These are phyloP conservation scores for Pichia manshurica DNA, from an alignment of 805 yeast genomes.

Conservation along the genomic window DNA sequence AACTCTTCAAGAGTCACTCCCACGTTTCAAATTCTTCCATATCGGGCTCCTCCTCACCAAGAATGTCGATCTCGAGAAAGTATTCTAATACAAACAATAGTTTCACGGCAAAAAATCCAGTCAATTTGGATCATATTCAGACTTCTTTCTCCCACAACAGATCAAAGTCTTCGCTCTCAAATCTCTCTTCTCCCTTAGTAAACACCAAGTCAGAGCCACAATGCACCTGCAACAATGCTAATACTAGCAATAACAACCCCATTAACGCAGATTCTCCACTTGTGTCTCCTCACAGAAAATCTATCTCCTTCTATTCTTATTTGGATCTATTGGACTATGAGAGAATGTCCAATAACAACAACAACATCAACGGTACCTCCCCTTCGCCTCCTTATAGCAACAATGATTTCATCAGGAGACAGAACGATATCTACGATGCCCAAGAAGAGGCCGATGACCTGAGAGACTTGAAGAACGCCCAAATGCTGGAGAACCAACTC, in stretches of 20 bases:
- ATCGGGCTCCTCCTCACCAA: constrained; percentile 2
- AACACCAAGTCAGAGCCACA: not conserved
- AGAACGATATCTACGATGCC: not conserved
- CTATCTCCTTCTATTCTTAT: constrained; percentile 30
- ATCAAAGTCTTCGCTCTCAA: constrained; percentile 2
- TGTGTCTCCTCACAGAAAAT: constrained; percentile 16
- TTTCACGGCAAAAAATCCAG: not conserved
- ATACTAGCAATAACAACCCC: not conserved
- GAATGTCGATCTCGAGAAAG: not conserved
- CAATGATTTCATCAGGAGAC: not conserved
- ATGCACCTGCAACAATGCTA: not conserved
- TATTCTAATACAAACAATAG: not conserved
- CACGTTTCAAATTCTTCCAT: constrained; percentile 6
- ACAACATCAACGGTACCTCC: not conserved
- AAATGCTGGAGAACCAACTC: constrained; percentile 1
- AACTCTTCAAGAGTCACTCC: constrained; percentile 8
- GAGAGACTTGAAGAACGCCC: constrained; percentile 4
- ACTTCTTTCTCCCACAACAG: not conserved
- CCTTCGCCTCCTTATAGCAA: not conserved
- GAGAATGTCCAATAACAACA: constrained; percentile 11
- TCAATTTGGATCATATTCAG: not conserved
- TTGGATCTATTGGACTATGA: constrained; percentile 29
- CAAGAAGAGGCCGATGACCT: not conserved
- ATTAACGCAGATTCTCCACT: not conserved
- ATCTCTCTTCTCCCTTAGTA: not conserved